These are phyloP conservation scores for Phoenix dactylifera DNA, from an alignment of 176 grass and related monocot species.

Conservation along the genomic window DNA sequence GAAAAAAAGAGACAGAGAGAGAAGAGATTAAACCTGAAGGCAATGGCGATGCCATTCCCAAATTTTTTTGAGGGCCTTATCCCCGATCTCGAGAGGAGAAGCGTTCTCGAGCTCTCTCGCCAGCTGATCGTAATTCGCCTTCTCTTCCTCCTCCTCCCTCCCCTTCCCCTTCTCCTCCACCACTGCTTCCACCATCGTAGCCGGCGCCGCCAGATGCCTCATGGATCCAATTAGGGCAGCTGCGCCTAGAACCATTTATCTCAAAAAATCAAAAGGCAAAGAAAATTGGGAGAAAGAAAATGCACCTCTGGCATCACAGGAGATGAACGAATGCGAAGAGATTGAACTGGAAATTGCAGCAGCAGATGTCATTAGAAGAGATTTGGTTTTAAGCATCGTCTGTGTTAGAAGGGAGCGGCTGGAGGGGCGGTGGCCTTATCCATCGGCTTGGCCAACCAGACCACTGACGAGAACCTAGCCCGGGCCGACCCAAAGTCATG, in stretches of 20 bases:
- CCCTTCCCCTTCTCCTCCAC: not conserved
- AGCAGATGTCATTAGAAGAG: conserved; percentile 51
- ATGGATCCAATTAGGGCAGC: conserved; percentile 31
- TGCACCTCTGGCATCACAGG: conserved; percentile 61
- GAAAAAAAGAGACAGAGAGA: no score
- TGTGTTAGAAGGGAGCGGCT: no score
- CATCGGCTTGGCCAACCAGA: conserved; percentile 15
- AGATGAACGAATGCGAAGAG: conserved; percentile 40
- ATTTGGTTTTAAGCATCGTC: no score
- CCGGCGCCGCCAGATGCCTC: conserved; percentile 27
- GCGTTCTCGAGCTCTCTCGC: conserved; percentile 49
- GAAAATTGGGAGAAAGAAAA: no score
- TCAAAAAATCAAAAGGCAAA: not conserved
- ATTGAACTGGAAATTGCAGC: conserved; percentile 38
- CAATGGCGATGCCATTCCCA: conserved; percentile 50
- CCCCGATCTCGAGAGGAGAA: conserved; percentile 85
- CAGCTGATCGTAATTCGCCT: conserved; percentile 59
- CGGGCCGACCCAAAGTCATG: conserved; percentile 80
- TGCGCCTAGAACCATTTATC: conserved; percentile 1
- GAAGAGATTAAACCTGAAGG: no score
- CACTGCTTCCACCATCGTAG: conserved; percentile 21
- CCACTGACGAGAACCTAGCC: conserved; percentile 61
- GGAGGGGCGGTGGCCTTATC: not conserved
- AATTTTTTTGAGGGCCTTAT: conserved; percentile 70
- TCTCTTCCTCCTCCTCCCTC: no score